These are phyloP conservation scores for Penicillium antarcticum DNA, from an alignment of 495 filamentous ascomycete genomes.

Conservation along the genomic window DNA sequence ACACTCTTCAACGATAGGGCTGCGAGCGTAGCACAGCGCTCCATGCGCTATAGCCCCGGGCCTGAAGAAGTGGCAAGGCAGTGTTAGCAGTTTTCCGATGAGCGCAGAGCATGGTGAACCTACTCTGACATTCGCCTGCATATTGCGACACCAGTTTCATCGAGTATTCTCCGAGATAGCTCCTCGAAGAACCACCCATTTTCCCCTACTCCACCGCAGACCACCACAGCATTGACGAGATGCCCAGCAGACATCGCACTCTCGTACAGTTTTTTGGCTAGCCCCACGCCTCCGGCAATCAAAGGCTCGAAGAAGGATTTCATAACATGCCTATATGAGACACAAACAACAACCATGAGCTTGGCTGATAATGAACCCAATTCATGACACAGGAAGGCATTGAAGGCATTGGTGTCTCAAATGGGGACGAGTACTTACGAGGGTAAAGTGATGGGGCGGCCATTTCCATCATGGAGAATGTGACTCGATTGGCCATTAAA, in stretches of 20 bases:
- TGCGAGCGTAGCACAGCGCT: background rate
- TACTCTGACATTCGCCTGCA: background rate
- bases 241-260: background rate
- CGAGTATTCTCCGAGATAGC: background rate
- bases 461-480: background rate
- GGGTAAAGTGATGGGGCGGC: background rate
- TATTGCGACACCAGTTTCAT: background rate
- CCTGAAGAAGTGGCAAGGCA: background rate
- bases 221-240: background rate
- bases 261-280: background rate
- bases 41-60: background rate
- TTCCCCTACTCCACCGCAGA: background rate
- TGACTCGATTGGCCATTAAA: background rate
- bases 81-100: background rate
- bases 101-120: background rate
- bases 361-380: background rate
- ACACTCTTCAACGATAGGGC: background rate
- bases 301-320: background rate
- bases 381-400: background rate
- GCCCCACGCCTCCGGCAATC: background rate
- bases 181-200: background rate
- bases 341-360: background rate
- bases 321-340: background rate
- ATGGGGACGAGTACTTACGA: background rate
- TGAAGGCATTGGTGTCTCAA: background rate